Evolutionary conservation across 257 asterid genomes (phyloP).

Genomic region (Fraxinus pennsylvanica): DNA sequence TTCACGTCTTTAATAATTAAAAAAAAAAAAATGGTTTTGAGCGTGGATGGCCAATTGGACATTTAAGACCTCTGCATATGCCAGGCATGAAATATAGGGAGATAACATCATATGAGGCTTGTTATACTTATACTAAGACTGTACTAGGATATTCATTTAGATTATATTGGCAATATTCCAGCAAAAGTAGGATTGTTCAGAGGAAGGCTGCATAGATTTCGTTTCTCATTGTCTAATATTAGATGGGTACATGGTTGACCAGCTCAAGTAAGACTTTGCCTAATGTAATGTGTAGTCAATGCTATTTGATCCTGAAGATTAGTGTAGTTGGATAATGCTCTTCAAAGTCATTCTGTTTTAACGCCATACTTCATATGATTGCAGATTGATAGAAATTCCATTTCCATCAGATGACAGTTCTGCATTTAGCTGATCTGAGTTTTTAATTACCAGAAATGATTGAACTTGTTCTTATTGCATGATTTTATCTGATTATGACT

Average conservation of each 20-base stretch:
- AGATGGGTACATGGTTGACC: background rate
- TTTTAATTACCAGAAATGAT: background rate
- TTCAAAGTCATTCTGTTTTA: background rate
- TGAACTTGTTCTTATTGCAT: conserved; percentile 15
- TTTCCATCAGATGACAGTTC: background rate
- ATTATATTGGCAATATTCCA: background rate
- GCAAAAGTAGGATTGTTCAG: background rate
- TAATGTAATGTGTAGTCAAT: background rate
- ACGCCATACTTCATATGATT: background rate
- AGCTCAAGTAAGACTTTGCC: conserved; percentile 5
- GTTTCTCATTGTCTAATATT: background rate
- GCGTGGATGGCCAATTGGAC: background rate
- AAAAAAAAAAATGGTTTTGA: background rate
- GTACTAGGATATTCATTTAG: background rate
- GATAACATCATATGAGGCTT: background rate
- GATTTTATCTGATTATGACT: background rate
- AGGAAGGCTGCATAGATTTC: background rate
- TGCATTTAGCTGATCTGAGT: background rate
- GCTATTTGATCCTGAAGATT: background rate
- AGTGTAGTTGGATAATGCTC: background rate
- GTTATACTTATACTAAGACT: background rate
- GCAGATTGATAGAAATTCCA: background rate
- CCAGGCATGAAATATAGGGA: background rate
- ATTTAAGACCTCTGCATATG: background rate
- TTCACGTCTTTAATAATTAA: background rate